These are phyloP conservation scores for Camellia lanceoleosa DNA, from an alignment of 148 eudicot genomes.

Conservation along the genomic window DNA sequence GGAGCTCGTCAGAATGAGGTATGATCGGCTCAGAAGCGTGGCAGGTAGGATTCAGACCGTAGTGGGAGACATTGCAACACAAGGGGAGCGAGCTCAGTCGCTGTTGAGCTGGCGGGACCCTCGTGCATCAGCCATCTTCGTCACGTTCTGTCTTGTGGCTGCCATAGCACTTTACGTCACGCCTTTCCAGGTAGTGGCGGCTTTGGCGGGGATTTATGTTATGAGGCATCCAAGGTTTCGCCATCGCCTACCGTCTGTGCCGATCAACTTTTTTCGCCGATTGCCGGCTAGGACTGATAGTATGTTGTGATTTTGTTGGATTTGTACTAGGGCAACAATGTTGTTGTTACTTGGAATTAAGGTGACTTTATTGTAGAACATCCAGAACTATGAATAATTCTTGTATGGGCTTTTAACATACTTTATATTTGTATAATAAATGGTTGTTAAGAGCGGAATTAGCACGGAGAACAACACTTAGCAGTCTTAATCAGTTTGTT, in stretches of 20 bases:
- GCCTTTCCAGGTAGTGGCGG: conserved; percentile 80
- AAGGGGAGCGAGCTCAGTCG: conserved; percentile 87
- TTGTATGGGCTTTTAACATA: not conserved
- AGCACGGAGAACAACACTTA: too few relatives aligned
- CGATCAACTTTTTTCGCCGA: conserved; percentile 86
- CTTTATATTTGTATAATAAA: not conserved
- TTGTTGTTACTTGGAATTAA: not conserved
- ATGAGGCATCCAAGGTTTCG: conserved; percentile 98
- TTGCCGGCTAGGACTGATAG: conserved; percentile 91
- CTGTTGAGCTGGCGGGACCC: conserved; percentile 97
- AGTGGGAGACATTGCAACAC: conserved; percentile 88
- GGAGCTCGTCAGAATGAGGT: conserved; percentile 81
- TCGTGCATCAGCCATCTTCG: conserved; percentile 79
- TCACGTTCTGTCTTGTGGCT: conserved; percentile 67
- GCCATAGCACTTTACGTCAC: conserved; percentile 83
- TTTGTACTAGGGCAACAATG: conserved; percentile 14
- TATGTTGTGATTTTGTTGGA: conserved; percentile 54
- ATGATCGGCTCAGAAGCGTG: conserved; percentile 83
- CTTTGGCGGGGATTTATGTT: conserved; percentile 57
- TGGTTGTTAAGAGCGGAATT: not conserved
- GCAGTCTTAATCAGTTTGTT: too few relatives aligned
- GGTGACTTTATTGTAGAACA: not conserved
- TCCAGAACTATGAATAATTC: conserved; percentile 4
- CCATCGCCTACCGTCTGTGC: conserved; percentile 73
- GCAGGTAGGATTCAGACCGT: conserved; percentile 93